Evolutionary conservation across 768 basidiomycete species (phyloP).

Genomic region (Termitomyces titanicus): DNA sequence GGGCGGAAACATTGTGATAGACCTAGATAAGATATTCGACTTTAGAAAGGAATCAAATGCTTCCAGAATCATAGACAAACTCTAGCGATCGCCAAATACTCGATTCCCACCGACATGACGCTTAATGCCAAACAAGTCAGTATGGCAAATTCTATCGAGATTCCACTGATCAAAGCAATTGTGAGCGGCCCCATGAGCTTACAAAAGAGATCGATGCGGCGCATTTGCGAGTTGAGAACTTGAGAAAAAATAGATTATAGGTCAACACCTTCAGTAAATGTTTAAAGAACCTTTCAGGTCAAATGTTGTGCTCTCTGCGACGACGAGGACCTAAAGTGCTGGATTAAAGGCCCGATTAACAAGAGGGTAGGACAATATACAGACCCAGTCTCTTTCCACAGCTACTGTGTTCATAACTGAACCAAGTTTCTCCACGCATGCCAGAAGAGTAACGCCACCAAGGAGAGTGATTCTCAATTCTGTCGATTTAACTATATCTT

Average conservation of each 20-base stretch:
- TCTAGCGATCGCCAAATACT: slow-evolving; percentile 22
- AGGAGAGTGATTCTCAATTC: background rate
- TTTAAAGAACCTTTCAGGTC: slow-evolving; percentile 3
- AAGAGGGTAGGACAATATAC: background rate
- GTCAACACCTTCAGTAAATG: background rate
- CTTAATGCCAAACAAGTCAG: slow-evolving; percentile 16
- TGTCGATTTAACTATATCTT: background rate
- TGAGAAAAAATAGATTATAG: background rate
- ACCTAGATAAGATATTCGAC: background rate
- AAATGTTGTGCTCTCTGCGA: slow-evolving; percentile 1
- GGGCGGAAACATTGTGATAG: background rate
- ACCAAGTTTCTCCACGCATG: slow-evolving; percentile 24
- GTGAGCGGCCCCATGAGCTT: slow-evolving; percentile 22
- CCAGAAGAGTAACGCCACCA: slow-evolving; percentile 11
- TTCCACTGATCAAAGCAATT: slow-evolving; percentile 21
- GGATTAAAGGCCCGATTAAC: background rate
- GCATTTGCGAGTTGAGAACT: slow-evolving; percentile 26
- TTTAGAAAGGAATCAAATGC: background rate
- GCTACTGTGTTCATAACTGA: slow-evolving; percentile 23
- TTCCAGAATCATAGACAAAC: slow-evolving; percentile 8
- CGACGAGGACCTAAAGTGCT: slow-evolving; percentile 1
- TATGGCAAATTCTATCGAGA: slow-evolving; percentile 19
- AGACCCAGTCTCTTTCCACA: slow-evolving; percentile 26
- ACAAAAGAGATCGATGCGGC: slow-evolving; percentile 27
- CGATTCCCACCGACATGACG: slow-evolving; percentile 16